These are phyloP conservation scores for Coprinellus micaceus DNA, from an alignment of 768 basidiomycete genomes.

Conservation along the genomic window DNA sequence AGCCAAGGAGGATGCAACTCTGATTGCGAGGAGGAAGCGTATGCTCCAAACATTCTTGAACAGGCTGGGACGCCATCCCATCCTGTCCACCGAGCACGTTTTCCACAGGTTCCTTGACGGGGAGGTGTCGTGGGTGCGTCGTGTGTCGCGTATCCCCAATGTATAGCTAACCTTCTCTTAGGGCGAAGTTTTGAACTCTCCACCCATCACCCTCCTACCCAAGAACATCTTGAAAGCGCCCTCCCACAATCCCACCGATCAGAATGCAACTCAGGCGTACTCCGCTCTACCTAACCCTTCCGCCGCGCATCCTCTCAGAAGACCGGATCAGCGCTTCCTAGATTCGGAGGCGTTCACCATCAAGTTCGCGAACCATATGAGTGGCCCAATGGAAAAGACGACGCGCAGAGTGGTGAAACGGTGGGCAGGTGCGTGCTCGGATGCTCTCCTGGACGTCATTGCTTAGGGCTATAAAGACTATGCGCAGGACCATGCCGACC, in stretches of 20 bases:
- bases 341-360: conserved; percentile 95
- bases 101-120: conserved; percentile 96
- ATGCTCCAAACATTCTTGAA: conserved; percentile 96
- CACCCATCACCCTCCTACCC: conserved; percentile 85
- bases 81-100: conserved; percentile 91
- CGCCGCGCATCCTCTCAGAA: conserved; percentile 80
- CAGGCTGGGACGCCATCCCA: conserved; percentile 86
- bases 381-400: conserved; percentile 94
- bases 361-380: conserved; percentile 91
- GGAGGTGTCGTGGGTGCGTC: conserved; percentile 89
- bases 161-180: conserved; percentile 26
- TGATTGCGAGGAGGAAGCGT: conserved; percentile 89
- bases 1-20: conserved; percentile 90
- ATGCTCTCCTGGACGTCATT: background rate
- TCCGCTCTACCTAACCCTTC: conserved; percentile 86
- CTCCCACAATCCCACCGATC: conserved; percentile 89
- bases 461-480: conserved; percentile 45
- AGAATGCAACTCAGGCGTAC: conserved; percentile 68
- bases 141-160: conserved; percentile 6
- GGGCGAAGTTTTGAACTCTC: conserved; percentile 91
- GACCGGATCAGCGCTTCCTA: conserved; percentile 91
- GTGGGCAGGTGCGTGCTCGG: conserved; percentile 72
- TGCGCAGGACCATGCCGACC: conserved; percentile 83
- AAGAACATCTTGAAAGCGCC: conserved; percentile 97
- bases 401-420: conserved; percentile 88